Conservation (phyloP, 768 basidiomycete genomes). For the Mycena metata region DNA sequence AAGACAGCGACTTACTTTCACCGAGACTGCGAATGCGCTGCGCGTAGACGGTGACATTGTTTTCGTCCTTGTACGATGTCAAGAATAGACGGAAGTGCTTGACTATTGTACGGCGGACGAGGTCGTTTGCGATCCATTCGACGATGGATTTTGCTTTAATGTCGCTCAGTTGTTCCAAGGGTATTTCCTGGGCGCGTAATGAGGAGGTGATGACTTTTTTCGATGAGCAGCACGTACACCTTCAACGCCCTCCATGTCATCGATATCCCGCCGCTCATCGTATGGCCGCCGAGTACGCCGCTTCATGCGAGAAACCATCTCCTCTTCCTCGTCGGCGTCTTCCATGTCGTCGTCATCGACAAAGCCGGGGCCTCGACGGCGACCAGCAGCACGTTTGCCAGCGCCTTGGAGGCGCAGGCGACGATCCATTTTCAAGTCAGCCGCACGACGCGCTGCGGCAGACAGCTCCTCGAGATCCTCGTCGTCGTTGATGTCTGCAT, state of each 20-base stretch:
- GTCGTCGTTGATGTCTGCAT: conserved; percentile 88
- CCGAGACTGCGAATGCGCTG: conserved; percentile 93
- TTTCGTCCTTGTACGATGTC: conserved; percentile 95
- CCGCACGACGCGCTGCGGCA: conserved; percentile 79
- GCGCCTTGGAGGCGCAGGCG: conserved; percentile 83
- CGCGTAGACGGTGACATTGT: conserved; percentile 93
- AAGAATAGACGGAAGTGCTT: conserved; percentile 96
- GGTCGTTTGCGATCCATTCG: conserved; percentile 96
- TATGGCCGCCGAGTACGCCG: conserved; percentile 90
- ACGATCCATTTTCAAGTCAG: conserved; percentile 89
- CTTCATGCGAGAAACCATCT: conserved; percentile 79
- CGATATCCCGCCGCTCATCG: conserved; percentile 91
- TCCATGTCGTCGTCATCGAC: conserved; percentile 83
- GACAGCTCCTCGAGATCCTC: conserved; percentile 77
- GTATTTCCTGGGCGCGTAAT: conserved; percentile 77
- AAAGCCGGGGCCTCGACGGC: conserved; percentile 90
- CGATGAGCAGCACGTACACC: conserved; percentile 70
- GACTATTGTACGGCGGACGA: conserved; percentile 90
- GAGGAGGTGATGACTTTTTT: conserved; percentile 30
- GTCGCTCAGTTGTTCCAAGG: conserved; percentile 95
- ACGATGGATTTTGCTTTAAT: conserved; percentile 98
- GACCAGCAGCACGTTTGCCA: conserved; percentile 80
- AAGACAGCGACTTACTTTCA: conserved; percentile 75
- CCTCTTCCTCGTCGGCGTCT: conserved; percentile 60
- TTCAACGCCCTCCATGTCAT: conserved; percentile 91